These are phyloP conservation scores for Melanomma pulvis-pyrius DNA, from an alignment of 495 filamentous ascomycete species.

Conservation along the genomic window DNA sequence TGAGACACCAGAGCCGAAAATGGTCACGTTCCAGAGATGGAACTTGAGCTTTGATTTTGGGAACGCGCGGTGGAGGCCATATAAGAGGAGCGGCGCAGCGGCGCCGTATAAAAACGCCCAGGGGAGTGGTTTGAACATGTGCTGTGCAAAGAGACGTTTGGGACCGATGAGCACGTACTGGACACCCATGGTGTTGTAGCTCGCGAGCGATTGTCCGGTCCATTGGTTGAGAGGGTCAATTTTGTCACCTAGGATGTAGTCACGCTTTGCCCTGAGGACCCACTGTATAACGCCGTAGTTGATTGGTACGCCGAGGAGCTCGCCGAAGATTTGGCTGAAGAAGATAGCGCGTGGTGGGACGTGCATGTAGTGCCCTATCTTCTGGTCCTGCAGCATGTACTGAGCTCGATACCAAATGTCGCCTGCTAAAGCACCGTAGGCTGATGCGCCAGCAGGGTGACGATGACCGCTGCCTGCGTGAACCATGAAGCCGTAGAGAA, in stretches of 20 bases:
- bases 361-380: slow-evolving; percentile 63
- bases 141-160: slow-evolving; percentile 54
- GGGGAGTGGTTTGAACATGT: slow-evolving; percentile 55
- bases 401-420: slow-evolving; percentile 53
- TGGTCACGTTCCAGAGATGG: slow-evolving; percentile 58
- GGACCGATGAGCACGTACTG: slow-evolving; percentile 62
- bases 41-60: slow-evolving; percentile 51
- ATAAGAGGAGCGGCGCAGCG: slow-evolving; percentile 52
- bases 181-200: slow-evolving; percentile 54
- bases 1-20: slow-evolving; percentile 53
- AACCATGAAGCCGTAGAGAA: slow-evolving; percentile 61
- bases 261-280: slow-evolving; percentile 54
- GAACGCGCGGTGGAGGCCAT: slow-evolving; percentile 53
- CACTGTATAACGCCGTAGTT: slow-evolving; percentile 53
- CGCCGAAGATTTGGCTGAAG: slow-evolving; percentile 57
- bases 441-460: slow-evolving; percentile 57
- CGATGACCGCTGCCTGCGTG: slow-evolving; percentile 51
- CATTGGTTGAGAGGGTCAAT: slow-evolving; percentile 59
- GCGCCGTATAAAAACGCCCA: slow-evolving; percentile 61
- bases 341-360: slow-evolving; percentile 52
- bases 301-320: slow-evolving; percentile 55
- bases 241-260: slow-evolving; percentile 55
- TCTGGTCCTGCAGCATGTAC: slow-evolving; percentile 53
- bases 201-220: slow-evolving; percentile 55
- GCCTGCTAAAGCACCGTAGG: slow-evolving; percentile 57